Evolutionary conservation across 208 protist species (phyloP), one percentile per base, ranked within the genome.

Genomic region (Trypanosoma vivax): DNA sequence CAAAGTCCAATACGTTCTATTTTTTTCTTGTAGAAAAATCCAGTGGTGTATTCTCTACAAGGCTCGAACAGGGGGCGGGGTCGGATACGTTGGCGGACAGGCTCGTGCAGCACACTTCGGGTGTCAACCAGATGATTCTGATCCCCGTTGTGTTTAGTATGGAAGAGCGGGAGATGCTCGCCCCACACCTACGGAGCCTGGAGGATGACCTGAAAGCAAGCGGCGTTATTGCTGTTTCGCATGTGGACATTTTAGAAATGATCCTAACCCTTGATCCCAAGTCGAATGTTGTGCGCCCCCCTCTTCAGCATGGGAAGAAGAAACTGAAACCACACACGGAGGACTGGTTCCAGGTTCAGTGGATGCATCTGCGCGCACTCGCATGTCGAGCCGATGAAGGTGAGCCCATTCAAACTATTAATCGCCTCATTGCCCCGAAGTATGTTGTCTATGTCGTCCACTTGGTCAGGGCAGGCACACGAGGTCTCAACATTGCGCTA

Each of bases 391-490:
- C 63, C 4, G 57, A 46, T 10, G 33, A 74, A 2, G 71, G 51
- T 9, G 85, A 93, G 53, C 81, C 85, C 14, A 49, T 84, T 28
- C 43, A 52, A 31, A 70, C 74, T 0, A 50, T 93, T 23, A 73
- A 58, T 40, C 40, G 48, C 4, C 59, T 70, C 52, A 45, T 93
- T 3, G 50, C 72, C 11, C 85, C 85, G 6, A 72, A 61, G 9
- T 76, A 65, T 45, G 61, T 79, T 25, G 75, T 93, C 7, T 84
- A 77, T 39, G 67, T 93, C 3, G 70, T 93, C n/a, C 85, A 93
- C 46, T 57, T 93, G n/a, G 85, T 93, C 16, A 73, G 68, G 2
- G 70, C 81, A 0, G 85, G 85, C 18, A 73, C 81, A 23, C 78
- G 75, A 4, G 75, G 73, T 29, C 68, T 93, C 21, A 88, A 83